Conservation (phyloP, 2,329 filamentous ascomycete genomes). For the Xylogone sp. region DNA sequence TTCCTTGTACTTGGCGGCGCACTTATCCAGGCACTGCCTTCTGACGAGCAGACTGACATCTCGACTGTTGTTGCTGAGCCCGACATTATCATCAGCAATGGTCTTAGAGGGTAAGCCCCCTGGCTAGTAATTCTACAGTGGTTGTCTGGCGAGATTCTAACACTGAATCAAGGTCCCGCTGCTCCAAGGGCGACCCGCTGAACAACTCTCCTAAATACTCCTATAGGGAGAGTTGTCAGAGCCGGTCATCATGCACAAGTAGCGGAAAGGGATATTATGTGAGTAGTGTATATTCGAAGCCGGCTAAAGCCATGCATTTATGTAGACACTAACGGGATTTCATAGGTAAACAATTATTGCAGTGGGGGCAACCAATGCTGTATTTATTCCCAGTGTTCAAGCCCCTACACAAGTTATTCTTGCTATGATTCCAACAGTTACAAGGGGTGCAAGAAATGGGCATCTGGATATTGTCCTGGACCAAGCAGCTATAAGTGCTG, state of each 20-base stretch:
- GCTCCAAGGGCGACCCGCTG: neutral
- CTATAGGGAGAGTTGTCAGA: neutral
- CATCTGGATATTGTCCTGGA: neutral
- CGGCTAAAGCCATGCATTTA: neutral
- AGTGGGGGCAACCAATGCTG: neutral
- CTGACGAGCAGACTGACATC: neutral
- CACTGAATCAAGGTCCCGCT: neutral
- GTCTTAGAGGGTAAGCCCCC: neutral
- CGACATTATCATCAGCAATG: neutral
- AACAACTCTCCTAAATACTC: neutral
- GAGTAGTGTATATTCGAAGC: neutral
- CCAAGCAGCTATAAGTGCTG: neutral
- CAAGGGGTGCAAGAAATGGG: neutral
- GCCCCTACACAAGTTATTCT: neutral
- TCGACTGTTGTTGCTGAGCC: neutral
- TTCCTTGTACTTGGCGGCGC: neutral
- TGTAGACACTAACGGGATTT: neutral
- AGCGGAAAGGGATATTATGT: neutral
- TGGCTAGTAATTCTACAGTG: no score
- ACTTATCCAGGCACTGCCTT: neutral
- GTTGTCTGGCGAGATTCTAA: no score
- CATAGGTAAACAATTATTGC: neutral
- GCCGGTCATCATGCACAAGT: neutral
- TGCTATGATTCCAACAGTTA: neutral
- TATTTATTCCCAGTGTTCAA: neutral